Conservation (phyloP, 2,329 filamentous ascomycete genomes). For the Dactylella cylindrospora region DNA sequence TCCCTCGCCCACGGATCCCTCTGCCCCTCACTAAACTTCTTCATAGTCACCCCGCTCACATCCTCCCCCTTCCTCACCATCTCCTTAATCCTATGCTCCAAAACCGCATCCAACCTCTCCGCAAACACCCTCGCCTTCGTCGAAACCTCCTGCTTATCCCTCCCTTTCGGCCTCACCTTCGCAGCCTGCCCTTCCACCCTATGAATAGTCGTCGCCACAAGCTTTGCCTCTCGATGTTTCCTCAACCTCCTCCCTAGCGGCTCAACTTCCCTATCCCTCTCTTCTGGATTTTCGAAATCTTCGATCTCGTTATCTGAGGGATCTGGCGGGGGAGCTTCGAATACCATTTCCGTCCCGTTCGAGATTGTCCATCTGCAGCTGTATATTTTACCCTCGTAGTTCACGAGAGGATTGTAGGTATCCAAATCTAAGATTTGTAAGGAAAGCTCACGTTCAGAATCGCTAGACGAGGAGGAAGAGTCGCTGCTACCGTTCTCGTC, state of each 20-base stretch:
- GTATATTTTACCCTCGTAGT: conserved; percentile 40
- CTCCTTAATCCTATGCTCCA: conserved; percentile 28
- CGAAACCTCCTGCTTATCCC: conserved; percentile 41
- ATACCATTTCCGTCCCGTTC: conserved; percentile 32
- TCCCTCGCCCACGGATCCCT: conserved; percentile 8
- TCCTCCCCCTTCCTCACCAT: conserved; percentile 26
- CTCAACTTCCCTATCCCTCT: background rate
- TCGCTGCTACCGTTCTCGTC: background rate
- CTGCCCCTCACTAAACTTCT: conserved; percentile 40
- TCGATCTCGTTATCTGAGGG: background rate
- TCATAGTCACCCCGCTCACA: conserved; percentile 22
- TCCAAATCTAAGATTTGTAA: conserved; percentile 29
- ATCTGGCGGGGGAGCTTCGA: conserved; percentile 1
- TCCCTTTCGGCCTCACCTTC: conserved; percentile 14
- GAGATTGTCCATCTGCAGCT: conserved; percentile 10
- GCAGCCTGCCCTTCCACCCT: conserved; percentile 25
- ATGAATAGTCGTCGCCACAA: conserved; percentile 22
- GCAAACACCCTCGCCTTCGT: conserved; percentile 41
- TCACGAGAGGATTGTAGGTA: conserved; percentile 10
- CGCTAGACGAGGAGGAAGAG: background rate
- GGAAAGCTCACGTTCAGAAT: conserved; percentile 1
- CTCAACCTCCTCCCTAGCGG: conserved; percentile 11
- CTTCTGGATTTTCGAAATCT: background rate
- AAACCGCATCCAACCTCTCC: conserved; percentile 32
- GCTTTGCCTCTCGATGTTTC: conserved; percentile 5